Evolutionary conservation across 352 stramenopile genomes (phyloP), one percentile per base, ranked within the genome.

Genomic region (Aphanomyces stellatus): DNA sequence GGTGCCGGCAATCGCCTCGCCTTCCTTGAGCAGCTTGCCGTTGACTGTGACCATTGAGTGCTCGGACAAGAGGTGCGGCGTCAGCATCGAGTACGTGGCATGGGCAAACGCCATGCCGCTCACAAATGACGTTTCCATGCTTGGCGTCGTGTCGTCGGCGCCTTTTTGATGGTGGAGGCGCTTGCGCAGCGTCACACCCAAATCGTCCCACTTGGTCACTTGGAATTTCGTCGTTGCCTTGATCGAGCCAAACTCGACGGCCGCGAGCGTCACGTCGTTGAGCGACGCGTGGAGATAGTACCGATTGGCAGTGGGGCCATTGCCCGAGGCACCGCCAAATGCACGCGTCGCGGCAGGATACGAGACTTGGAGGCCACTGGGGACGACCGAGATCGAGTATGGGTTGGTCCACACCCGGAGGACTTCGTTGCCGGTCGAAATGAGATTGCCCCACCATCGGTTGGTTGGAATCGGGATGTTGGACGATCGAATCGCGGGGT

Each of bases 31-130:
- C 10, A 57, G 22, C 3, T 43, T 53, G 28, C 70, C 76, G 37
- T 89, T 91, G 74, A 90, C 80, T 4, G 73, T 78, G 8, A 49
- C 40, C 33, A 92, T 76, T 2, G 80, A 77, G 19, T 79, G 78
- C 64, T 87, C 71, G 22, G 88, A 66, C 15, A 71, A 55, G 8
- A 93, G 46, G 33, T 76, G 71, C 19, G 82, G 85, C 19, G 76
- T 82, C 34, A 93, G 75, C 13, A 70, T 53, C 31, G 74, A 61
- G 61, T 89, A 90, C 17, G 59, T 84, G 19, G 77, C 66, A 3
- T 77, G 85, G 62, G 90, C 82, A 66, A 79, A 93, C 27, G 81
- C 74, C 85, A 93, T 93, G 41, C 81, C 85, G 28, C 72, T 88
- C 43, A 91, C 78, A 41, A 88, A 71, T 51, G 59, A 76, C 8